A percentile compares a stretch with the other conserved stretches of the same genome.
These are phyloP conservation scores for Cyclotella choctawhatcheeana DNA, from an alignment of 108 stramenopile genomes.

Conservation along the genomic window DNA sequence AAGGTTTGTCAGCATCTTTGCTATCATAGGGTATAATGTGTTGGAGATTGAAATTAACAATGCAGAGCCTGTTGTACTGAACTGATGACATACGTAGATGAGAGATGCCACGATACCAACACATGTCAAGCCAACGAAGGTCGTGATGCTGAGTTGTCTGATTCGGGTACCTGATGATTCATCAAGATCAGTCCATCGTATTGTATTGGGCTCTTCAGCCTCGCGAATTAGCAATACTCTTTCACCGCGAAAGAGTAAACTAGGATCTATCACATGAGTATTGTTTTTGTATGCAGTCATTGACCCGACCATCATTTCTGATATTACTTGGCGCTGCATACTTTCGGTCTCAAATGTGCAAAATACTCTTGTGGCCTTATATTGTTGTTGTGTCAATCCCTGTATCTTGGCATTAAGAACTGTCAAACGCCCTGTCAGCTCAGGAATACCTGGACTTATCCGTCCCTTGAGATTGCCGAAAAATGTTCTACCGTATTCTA, in stretches of 20 bases:
- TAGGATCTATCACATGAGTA: conserved; percentile 43
- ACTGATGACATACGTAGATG: conserved; percentile 43
- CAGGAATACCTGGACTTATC: conserved; percentile 66
- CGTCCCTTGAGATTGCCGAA: conserved; percentile 50
- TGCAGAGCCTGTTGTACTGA: conserved; percentile 45
- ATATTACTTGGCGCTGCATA: conserved; percentile 76
- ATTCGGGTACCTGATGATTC: conserved; percentile 43
- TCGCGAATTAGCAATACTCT: conserved; percentile 68
- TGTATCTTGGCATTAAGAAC: conserved; percentile 71
- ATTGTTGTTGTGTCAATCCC: conserved; percentile 75
- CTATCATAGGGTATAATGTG: conserved; percentile 76
- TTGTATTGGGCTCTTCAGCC: conserved; percentile 81
- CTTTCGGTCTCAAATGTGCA: conserved; percentile 89
- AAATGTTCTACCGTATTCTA: conserved; percentile 58
- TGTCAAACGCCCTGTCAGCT: conserved; percentile 55
- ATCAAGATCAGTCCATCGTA: conserved; percentile 87
- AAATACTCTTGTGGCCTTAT: conserved; percentile 79
- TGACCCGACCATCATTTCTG: conserved; percentile 64
- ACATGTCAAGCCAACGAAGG: conserved; percentile 53
- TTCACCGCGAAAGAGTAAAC: conserved; percentile 56
- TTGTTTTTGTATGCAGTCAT: conserved; percentile 49
- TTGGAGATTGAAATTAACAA: conserved; percentile 75
- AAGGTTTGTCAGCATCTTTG: conserved; percentile 67
- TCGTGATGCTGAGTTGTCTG: conserved; percentile 63
- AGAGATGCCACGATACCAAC: conserved; percentile 57